A percentile compares a stretch with the other conserved stretches of the same genome.
Evolutionary conservation across 768 basidiomycete genomes (phyloP).

Genomic region (Coprinopsis sp.): DNA sequence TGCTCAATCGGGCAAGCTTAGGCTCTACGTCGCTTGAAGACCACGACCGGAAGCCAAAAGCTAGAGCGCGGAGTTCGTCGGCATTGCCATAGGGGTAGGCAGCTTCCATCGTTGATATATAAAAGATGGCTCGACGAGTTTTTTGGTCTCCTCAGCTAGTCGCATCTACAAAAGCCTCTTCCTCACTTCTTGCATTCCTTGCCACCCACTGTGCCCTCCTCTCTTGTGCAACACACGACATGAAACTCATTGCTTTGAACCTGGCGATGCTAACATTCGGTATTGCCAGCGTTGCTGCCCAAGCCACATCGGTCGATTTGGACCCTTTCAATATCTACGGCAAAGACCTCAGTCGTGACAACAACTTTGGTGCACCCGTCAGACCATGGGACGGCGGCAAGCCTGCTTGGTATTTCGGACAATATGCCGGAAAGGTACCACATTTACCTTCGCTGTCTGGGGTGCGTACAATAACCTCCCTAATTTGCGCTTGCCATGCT

Average conservation of each 20-base stretch:
- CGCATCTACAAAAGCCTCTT: no score
- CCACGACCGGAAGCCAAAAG: no score
- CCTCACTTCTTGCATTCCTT: neutral
- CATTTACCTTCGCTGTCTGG: slow-evolving; percentile 28
- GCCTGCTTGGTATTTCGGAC: slow-evolving; percentile 43
- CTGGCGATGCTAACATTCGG: neutral
- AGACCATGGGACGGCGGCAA: slow-evolving; percentile 29
- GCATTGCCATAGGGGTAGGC: no score
- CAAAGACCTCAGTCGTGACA: slow-evolving; percentile 13
- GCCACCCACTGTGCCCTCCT: neutral
- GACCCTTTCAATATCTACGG: slow-evolving; percentile 22
- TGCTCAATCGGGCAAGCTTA: no score
- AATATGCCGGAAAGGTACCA: slow-evolving; percentile 22
- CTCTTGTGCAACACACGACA: neutral
- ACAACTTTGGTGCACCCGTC: slow-evolving; percentile 31
- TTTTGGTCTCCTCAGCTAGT: no score
- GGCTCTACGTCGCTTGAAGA: no score
- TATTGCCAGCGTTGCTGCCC: neutral
- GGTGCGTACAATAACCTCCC: slow-evolving; percentile 15
- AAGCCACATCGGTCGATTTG: neutral
- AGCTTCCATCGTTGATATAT: no score
- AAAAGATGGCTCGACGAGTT: no score
- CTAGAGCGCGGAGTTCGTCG: no score
- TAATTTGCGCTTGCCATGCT: neutral
- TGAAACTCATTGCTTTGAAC: neutral